These are phyloP conservation scores for Nicotiana tabacum DNA, from an alignment of 257 asterid species.

Conservation along the genomic window DNA sequence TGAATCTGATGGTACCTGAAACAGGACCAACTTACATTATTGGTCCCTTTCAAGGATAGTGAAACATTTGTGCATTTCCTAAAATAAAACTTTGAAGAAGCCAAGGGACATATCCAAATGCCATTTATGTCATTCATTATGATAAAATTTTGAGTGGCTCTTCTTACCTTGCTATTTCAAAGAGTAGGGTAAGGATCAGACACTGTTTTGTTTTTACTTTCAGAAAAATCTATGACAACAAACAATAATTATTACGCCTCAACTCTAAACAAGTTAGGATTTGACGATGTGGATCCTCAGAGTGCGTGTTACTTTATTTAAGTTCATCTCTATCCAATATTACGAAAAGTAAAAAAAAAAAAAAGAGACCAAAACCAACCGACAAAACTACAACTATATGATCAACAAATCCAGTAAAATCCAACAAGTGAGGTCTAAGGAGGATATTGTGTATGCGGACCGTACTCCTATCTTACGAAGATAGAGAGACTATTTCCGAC, in stretches of 20 bases:
- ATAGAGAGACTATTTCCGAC: too few species aligned
- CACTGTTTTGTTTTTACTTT: not conserved
- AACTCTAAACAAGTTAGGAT: too few species aligned
- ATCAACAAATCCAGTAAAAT: too few species aligned
- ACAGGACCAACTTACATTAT: conserved; percentile 32
- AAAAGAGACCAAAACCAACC: too few species aligned
- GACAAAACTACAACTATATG: too few species aligned
- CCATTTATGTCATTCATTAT: conserved; percentile 4
- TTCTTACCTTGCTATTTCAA: not conserved
- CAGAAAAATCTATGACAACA: not conserved
- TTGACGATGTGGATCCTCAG: too few species aligned
- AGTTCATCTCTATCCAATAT: too few species aligned
- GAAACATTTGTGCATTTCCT: conserved; percentile 32
- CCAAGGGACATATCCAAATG: not conserved
- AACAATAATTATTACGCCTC: too few species aligned
- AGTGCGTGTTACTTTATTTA: too few species aligned
- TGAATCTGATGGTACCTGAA: conserved; percentile 47
- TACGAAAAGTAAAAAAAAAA: too few species aligned
- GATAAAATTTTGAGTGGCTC: not conserved
- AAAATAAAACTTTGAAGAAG: not conserved
- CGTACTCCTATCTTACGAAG: too few species aligned
- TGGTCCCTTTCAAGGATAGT: conserved; percentile 13
- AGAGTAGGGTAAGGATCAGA: not conserved
- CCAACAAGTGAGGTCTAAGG: fast-evolving
- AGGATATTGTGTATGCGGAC: too few species aligned